Evolutionary conservation across 1,139 yeast genomes (phyloP).

Genomic region (Yarrowia galli): DNA sequence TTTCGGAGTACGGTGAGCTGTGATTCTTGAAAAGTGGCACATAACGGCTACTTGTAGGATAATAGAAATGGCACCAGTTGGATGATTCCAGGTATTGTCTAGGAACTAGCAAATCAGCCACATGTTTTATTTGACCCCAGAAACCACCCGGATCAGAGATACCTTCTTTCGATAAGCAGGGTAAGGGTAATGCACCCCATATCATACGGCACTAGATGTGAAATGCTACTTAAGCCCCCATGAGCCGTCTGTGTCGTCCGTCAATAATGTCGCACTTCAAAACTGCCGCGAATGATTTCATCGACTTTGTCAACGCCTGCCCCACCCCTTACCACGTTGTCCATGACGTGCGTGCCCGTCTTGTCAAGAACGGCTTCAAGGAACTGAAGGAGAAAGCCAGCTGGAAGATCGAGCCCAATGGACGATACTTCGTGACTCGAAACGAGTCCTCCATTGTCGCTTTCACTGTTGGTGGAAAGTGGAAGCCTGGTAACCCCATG

Average conservation of each 20-base stretch:
- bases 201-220: conserved; percentile 25
- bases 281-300: conserved; percentile 57
- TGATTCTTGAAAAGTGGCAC: background rate
- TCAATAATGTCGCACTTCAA: conserved; percentile 24
- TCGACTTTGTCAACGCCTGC: conserved; percentile 79
- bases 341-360: conserved; percentile 61
- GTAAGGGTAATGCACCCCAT: conserved; percentile 38
- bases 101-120: too few relatives aligned
- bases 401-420: conserved; percentile 72
- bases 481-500: conserved; percentile 82
- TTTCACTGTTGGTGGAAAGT: conserved; percentile 77
- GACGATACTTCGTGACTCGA: conserved; percentile 66
- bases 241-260: conserved; percentile 31
- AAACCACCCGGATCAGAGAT: background rate
- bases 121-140: background rate
- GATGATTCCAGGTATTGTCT: too few relatives aligned
- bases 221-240: conserved; percentile 33
- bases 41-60: background rate
- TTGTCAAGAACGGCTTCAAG: conserved; percentile 67
- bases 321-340: conserved; percentile 98
- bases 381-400: conserved; percentile 76
- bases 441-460: conserved; percentile 90
- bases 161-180: background rate
- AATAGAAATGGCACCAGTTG: too few relatives aligned
- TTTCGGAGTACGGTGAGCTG: conserved; percentile 9